These are phyloP conservation scores for Lasiodiplodia citricola DNA, from an alignment of 2,329 filamentous ascomycete species.

Conservation along the genomic window DNA sequence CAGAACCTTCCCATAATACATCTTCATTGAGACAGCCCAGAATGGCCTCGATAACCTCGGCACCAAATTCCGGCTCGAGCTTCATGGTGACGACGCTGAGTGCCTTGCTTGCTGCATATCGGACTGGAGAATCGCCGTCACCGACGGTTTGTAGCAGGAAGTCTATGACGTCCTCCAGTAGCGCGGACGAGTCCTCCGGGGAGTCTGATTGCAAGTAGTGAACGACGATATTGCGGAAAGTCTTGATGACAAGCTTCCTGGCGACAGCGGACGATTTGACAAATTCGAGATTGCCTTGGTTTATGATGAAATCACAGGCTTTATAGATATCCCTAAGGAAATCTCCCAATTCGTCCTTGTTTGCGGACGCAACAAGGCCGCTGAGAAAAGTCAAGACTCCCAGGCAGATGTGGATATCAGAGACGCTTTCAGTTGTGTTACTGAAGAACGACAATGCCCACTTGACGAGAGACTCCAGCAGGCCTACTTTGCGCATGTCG, in stretches of 20 bases:
- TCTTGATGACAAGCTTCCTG: conserved; percentile 82
- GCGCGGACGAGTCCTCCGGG: conserved; percentile 41
- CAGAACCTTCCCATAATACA: conserved; percentile 60
- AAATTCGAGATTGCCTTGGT: conserved; percentile 56
- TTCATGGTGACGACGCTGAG: conserved; percentile 85
- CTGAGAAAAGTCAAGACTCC: conserved; percentile 81
- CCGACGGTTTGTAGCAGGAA: conserved; percentile 77
- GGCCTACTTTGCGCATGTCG: conserved; percentile 82
- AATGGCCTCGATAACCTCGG: conserved; percentile 85
- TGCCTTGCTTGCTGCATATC: conserved; percentile 89
- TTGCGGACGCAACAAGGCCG: conserved; percentile 72
- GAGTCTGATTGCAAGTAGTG: conserved; percentile 60
- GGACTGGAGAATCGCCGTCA: conserved; percentile 89
- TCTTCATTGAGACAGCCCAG: conserved; percentile 71
- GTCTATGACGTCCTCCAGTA: conserved; percentile 79
- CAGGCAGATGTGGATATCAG: conserved; percentile 75
- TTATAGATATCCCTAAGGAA: conserved; percentile 71
- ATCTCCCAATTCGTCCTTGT: conserved; percentile 74
- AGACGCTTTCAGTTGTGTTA: conserved; percentile 45
- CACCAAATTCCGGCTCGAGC: conserved; percentile 78
- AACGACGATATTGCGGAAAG: conserved; percentile 75
- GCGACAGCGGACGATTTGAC: conserved; percentile 77
- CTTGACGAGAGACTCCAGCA: conserved; percentile 70
- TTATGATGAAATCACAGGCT: conserved; percentile 64
- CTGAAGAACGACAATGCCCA: conserved; percentile 72